phyloP scores from a whole-genome alignment of 805 yeast genomes.

The Starmerella potacharoeniae region DNA sequence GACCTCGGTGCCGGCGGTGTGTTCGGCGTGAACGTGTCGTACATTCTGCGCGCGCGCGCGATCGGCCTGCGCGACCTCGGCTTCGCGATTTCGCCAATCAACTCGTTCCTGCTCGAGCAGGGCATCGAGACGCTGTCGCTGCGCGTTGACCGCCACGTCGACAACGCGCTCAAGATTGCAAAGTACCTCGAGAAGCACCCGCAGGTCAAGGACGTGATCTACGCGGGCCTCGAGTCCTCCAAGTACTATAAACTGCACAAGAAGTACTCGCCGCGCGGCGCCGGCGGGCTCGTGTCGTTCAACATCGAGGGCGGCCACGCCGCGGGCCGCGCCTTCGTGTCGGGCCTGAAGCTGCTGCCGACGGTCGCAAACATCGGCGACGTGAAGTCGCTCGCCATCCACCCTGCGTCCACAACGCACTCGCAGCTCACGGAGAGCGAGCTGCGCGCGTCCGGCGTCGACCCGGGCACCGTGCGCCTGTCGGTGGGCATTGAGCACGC shows the following conservation, averaged over 20 bases:
- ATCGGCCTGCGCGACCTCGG: slow-evolving; percentile 65
- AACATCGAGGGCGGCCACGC: slow-evolving; percentile 68
- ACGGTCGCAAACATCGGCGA: slow-evolving; percentile 97
- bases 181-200: slow-evolving; percentile 51
- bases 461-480: slow-evolving; percentile 77
- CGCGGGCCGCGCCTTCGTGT: slow-evolving; percentile 76
- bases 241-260: slow-evolving; percentile 72
- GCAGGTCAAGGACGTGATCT: slow-evolving; percentile 79
- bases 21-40: slow-evolving; percentile 15
- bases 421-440: slow-evolving; percentile 79
- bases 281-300: slow-evolving; percentile 80
- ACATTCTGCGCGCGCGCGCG: slow-evolving; percentile 21
- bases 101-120: slow-evolving; percentile 71
- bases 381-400: slow-evolving; percentile 85
- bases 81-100: slow-evolving; percentile 80
- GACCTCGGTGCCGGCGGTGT: slow-evolving; percentile 35
- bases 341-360: slow-evolving; percentile 70
- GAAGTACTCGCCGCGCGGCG: slow-evolving; percentile 69
- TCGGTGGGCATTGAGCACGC: slow-evolving; percentile 86
- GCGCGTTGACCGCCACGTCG: slow-evolving; percentile 85
- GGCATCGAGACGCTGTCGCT: slow-evolving; percentile 91
- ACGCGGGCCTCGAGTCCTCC: slow-evolving; percentile 75
- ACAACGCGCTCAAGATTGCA: slow-evolving; percentile 73
- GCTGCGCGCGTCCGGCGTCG: slow-evolving; percentile 72
- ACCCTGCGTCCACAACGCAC: slow-evolving; percentile 94